These are phyloP conservation scores for Epichloe sylvatica DNA, from an alignment of 2,329 filamentous ascomycete genomes.

Conservation along the genomic window DNA sequence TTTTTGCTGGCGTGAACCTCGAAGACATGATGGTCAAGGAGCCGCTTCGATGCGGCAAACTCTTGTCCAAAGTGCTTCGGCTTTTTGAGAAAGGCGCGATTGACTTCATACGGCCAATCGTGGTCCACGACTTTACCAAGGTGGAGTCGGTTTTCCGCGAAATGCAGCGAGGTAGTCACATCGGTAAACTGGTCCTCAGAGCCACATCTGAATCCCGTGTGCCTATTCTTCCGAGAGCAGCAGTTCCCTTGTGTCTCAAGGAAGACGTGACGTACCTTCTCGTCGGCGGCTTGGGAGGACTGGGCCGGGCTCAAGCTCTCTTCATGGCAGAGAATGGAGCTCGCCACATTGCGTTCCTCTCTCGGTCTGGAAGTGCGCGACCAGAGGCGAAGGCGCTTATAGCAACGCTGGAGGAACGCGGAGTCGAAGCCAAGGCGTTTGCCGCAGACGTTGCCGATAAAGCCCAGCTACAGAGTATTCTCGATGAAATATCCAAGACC, in stretches of 20 bases:
- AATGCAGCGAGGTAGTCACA: slow-evolving; percentile 22
- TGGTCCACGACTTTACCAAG: slow-evolving; percentile 8
- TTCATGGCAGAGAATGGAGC: background rate
- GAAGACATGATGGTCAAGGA: background rate
- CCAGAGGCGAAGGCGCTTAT: background rate
- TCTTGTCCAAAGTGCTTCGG: background rate
- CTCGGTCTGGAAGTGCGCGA: background rate
- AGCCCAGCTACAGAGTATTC: too few relatives aligned
- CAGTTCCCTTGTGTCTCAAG: background rate
- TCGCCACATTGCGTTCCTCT: background rate
- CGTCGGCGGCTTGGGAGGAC: background rate
- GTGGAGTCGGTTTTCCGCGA: slow-evolving; percentile 22
- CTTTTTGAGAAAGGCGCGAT: background rate
- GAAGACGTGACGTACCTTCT: background rate
- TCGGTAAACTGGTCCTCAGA: slow-evolving; percentile 22
- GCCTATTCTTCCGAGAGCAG: background rate
- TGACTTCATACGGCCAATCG: background rate
- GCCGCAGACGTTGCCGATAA: background rate
- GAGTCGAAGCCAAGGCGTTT: background rate
- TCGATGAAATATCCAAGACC: background rate
- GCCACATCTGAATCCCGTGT: slow-evolving; percentile 4
- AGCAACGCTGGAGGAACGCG: background rate
- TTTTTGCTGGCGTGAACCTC: slow-evolving; percentile 5
- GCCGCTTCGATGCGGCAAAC: background rate
- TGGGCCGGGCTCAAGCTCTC: background rate